These are phyloP conservation scores for Rhodotorula sp. DNA, from an alignment of 1,284 basidiomycete genomes.

Conservation along the genomic window DNA sequence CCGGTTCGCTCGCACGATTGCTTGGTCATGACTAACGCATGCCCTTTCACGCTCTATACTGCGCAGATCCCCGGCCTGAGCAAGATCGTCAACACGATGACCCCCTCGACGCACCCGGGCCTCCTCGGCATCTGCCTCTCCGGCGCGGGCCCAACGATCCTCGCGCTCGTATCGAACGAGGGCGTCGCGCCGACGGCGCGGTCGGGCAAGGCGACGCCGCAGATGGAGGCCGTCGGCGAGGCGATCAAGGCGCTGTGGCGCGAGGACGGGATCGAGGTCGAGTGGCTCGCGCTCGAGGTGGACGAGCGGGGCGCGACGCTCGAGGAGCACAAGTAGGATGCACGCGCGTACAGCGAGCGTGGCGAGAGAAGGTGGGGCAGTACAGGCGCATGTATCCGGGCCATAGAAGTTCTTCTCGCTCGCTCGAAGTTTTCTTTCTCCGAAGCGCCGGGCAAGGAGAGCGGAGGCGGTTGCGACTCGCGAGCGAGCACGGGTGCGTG, in stretches of 20 bases:
- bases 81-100: slow-evolving; percentile 83
- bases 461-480: too few relatives aligned
- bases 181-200: slow-evolving; percentile 5
- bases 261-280: slow-evolving; percentile 70
- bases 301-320: slow-evolving; percentile 51
- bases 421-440: too few relatives aligned
- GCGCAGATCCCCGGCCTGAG: slow-evolving; percentile 88
- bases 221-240: slow-evolving; percentile 63
- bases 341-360: too few relatives aligned
- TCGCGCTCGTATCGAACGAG: slow-evolving; percentile 69
- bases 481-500: too few relatives aligned
- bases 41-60: neutral
- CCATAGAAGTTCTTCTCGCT: neutral
- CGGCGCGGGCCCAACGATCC: slow-evolving; percentile 95
- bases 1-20: too few relatives aligned
- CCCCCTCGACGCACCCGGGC: slow-evolving; percentile 85
- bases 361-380: too few relatives aligned
- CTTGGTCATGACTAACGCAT: too few relatives aligned
- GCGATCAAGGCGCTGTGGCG: slow-evolving; percentile 76
- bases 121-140: slow-evolving; percentile 96
- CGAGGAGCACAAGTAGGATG: slow-evolving; percentile 22
- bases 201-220: slow-evolving; percentile 15
- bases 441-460: neutral
- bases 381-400: neutral
- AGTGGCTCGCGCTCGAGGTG: slow-evolving; percentile 54